Conservation (phyloP, 2,329 filamentous ascomycete species). For the Aspergillus viridinutans region DNA sequence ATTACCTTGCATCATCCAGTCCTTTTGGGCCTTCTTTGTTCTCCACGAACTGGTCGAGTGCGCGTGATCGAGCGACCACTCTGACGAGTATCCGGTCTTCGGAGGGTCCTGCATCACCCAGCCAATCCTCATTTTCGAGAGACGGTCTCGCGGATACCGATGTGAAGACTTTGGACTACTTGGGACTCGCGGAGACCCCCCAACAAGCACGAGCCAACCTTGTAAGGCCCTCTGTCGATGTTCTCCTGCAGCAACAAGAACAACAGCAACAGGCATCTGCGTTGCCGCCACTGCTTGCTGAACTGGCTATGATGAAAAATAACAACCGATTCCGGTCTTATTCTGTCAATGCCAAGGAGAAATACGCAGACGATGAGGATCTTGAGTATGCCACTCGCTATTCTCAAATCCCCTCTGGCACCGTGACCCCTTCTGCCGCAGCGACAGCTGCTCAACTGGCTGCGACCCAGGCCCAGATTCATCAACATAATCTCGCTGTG, state of each 20-base stretch:
- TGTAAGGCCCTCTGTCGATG: slow-evolving; percentile 55
- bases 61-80: slow-evolving; percentile 79
- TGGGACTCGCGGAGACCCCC: slow-evolving; percentile 90
- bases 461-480: slow-evolving; percentile 64
- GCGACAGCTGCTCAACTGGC: slow-evolving; percentile 56
- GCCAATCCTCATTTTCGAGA: slow-evolving; percentile 78
- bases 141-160: slow-evolving; percentile 83
- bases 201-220: slow-evolving; percentile 72
- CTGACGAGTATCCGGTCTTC: slow-evolving; percentile 83
- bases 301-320: slow-evolving; percentile 69
- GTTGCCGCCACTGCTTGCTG: slow-evolving; percentile 64
- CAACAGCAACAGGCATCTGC: slow-evolving; percentile 45
- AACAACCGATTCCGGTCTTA: slow-evolving; percentile 93
- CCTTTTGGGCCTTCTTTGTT: slow-evolving; percentile 91
- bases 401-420: slow-evolving; percentile 55
- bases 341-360: slow-evolving; percentile 97
- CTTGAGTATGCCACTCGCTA: slow-evolving; percentile 65
- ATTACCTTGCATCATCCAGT: slow-evolving; percentile 55
- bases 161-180: slow-evolving; percentile 89
- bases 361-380: slow-evolving; percentile 85
- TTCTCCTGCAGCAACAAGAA: slow-evolving; percentile 49
- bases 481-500: slow-evolving; percentile 87
- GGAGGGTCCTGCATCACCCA: slow-evolving; percentile 82
- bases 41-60: slow-evolving; percentile 75
- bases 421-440: slow-evolving; percentile 55